Evolutionary conservation across 225 moss, liverwort and hornwort species (phyloP), one percentile per base, ranked within the genome.

Genomic region (Lunularia cruciata): DNA sequence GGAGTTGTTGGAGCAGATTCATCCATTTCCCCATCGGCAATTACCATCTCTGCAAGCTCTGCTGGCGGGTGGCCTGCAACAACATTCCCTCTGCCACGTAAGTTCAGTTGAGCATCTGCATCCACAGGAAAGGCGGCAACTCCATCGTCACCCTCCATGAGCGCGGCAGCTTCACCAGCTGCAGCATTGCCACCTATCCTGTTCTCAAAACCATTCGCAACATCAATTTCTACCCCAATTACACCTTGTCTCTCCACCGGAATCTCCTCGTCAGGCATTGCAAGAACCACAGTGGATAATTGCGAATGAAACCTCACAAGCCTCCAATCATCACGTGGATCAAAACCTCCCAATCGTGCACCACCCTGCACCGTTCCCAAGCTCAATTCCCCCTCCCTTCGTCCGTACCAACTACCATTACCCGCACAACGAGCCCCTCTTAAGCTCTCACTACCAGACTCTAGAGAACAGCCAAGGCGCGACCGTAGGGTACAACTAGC

Each of bases 1-100:
- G 60, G 55, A 63, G 59, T 58, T 26, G 51, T 42, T 9, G 74
- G 70, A 70, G 33, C 33, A 39, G 69, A 69, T 31, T 69, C 69
- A 40, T 57, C 69, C 56, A 57, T 2, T 22, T 36, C 47, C 19
- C 48, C 67, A 23, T 67, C 67, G 14, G 19, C 49, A 22, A 67
- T 67, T 18, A 52, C 49, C 52, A 67, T 67, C 32, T 67, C 67
- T 12, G 67, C 67, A 25, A 49, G 39, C 23, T 33, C 55, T 40
- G 55, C 69, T 57, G 69, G 38, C 25, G 56, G 55, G 31, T 47
- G 55, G 39, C n/a, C 15, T 25, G 26, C 69, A 10, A 39, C 14
- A 10, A 39, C 14, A 43, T 69, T 47, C 54, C 23, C 7, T 42
- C 69, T 57, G 3, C 56, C 27, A 48, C 32, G 46, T 11, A 65